Evolutionary conservation across 1,284 basidiomycete genomes (phyloP).

Genomic region (Apiotrichum laibachii): DNA sequence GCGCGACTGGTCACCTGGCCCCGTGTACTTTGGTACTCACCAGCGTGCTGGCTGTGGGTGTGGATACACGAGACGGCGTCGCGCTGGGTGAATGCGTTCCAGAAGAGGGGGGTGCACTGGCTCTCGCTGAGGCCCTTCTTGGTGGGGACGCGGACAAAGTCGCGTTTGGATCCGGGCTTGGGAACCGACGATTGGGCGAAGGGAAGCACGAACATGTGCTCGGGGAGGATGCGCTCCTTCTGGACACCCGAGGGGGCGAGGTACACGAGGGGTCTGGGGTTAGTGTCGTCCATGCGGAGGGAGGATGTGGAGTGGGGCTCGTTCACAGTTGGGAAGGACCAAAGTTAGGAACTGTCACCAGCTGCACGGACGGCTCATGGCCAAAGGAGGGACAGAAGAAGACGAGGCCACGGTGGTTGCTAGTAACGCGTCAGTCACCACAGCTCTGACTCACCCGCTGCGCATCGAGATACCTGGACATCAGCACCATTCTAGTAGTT

Average conservation of each 20-base stretch:
- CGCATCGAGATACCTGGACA: constrained; percentile 63
- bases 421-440: not conserved
- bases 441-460: constrained; percentile 56
- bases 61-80: constrained; percentile 78
- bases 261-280: constrained; percentile 67
- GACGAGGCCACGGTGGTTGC: too few relatives aligned
- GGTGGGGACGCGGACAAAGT: constrained; percentile 69
- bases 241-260: constrained; percentile 84
- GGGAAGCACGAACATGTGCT: constrained; percentile 80
- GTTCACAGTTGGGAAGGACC: not conserved
- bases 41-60: constrained; percentile 77
- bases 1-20: too few relatives aligned
- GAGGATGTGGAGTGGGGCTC: not conserved
- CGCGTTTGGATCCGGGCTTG: constrained; percentile 63
- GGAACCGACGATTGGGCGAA: constrained; percentile 62
- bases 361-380: too few relatives aligned
- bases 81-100: constrained; percentile 78
- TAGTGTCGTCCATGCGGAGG: not conserved
- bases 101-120: constrained; percentile 83
- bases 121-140: constrained; percentile 67
- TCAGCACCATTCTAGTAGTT: not conserved
- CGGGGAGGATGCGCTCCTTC: constrained; percentile 75
- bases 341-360: not conserved
- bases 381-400: too few relatives aligned
- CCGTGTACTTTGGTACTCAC: too few relatives aligned